Conservation (phyloP, 169 alveolate species). For the Cryptosporidium meleagridis region DNA sequence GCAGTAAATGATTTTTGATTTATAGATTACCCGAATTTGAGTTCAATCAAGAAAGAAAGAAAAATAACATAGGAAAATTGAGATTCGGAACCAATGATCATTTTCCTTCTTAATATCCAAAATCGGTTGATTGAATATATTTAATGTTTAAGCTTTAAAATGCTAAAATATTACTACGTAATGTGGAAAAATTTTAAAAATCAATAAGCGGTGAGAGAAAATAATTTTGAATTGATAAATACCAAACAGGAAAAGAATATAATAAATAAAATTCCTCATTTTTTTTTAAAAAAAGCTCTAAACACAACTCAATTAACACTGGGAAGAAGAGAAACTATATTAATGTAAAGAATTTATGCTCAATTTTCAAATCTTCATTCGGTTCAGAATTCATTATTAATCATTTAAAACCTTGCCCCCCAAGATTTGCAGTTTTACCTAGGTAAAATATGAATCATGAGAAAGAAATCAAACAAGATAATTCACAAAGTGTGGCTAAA, state of each 20-base stretch:
- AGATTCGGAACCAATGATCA: not conserved
- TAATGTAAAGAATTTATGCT: not conserved
- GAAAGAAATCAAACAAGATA: not conserved
- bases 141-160: not conserved
- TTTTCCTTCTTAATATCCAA: not conserved
- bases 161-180: not conserved
- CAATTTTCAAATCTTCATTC: not conserved
- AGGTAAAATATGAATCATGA: not conserved
- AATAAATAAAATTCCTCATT: not conserved
- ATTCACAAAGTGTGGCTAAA: not conserved
- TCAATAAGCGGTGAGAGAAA: not conserved
- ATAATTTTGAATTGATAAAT: too few species aligned
- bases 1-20: not conserved
- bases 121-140: not conserved
- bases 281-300: too few species aligned
- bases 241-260: not conserved
- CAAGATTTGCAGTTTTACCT: not conserved
- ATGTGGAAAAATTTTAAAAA: not conserved
- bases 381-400: not conserved
- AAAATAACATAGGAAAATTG: not conserved
- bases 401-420: not conserved
- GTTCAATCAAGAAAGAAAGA: not conserved
- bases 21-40: not conserved
- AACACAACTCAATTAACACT: not conserved
- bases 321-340: not conserved